phyloP scores from a whole-genome alignment of 257 asterid genomes.

The Ajuga chamaepitys region DNA sequence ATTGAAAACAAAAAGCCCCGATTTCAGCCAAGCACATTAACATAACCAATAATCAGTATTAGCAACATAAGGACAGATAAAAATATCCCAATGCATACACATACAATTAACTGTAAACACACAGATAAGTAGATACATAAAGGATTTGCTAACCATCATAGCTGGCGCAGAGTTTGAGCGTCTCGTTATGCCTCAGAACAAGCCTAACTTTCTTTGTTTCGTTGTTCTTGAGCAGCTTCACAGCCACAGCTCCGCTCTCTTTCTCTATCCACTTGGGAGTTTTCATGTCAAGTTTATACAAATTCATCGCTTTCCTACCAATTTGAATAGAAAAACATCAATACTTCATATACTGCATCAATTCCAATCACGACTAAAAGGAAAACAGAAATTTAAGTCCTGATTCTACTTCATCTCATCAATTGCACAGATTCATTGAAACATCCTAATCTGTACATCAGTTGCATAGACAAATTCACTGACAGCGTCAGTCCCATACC shows the following conservation, averaged over 20 bases:
- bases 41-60: not conserved
- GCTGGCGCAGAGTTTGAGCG: conserved; percentile 89
- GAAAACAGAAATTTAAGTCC: too few species aligned
- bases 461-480: too few species aligned
- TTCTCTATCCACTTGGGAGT: conserved; percentile 88
- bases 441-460: too few species aligned
- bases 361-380: too few species aligned
- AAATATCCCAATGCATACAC: too few species aligned
- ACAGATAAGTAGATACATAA: too few species aligned
- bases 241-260: conserved; percentile 94
- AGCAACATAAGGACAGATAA: too few species aligned
- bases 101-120: too few species aligned
- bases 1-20: conserved; percentile 5
- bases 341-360: too few species aligned
- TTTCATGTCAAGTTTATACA: conserved; percentile 82
- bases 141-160: conserved; percentile 88
- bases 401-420: too few species aligned
- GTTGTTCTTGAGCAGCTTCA: conserved; percentile 61
- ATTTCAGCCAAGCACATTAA: not conserved
- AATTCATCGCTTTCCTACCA: conserved; percentile 72
- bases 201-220: conserved; percentile 72
- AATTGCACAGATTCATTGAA: too few species aligned
- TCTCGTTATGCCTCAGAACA: conserved; percentile 88
- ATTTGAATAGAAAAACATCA: not conserved
- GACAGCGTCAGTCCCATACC: too few species aligned